Evolutionary conservation across 768 basidiomycete species (phyloP), one percentile per base, ranked within the genome.

Genomic region (Suillus subalutaceus): DNA sequence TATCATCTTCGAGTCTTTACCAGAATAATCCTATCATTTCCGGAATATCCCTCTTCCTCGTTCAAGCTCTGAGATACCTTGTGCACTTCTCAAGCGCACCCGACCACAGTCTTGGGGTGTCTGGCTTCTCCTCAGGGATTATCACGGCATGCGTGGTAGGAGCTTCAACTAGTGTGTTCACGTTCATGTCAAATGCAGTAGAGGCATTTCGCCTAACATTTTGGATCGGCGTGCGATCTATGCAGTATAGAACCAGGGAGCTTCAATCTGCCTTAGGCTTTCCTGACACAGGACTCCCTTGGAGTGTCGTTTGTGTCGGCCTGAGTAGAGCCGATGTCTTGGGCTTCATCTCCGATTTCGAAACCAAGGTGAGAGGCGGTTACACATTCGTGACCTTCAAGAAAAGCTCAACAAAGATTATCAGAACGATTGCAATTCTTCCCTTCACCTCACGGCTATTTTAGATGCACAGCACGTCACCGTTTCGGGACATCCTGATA

Each of bases 91-190:
- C 80, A 60, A 7, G 20, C 12, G 35, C 32, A 20, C 9, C 69
- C 44, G 65, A 75, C 16, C 70, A 81, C 55, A 68, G 65, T 2
- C 46, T 77, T 26, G 84, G 84, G 16, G 69, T 86, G 61, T 72
- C 86, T 8, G 86, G 83, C 5, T 84, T 86, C 72, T 87, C 86
- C n/a, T 86, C 85, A 56, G 87, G 86, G 41, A 80, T 87, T 63
- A 75, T 88, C 52, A 77, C 83, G n/a, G 86, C 87, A 9, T 83
- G 83, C 63, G 82, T 86, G 18, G 83, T 83, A 6, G 83, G 80
- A 53, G 77, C 83, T 2, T 86, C 87, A 0, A 59, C 68, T 10
- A 78, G 74, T 32, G 69, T 75, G 40, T 72, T 83, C 30, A 73
- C 78, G 1, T 86, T 82, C 68, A 79, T 87, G 55, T 74, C 75